Evolutionary conservation across 495 filamentous ascomycete genomes (phyloP).

Genomic region (Trichoderma asperelloides): DNA sequence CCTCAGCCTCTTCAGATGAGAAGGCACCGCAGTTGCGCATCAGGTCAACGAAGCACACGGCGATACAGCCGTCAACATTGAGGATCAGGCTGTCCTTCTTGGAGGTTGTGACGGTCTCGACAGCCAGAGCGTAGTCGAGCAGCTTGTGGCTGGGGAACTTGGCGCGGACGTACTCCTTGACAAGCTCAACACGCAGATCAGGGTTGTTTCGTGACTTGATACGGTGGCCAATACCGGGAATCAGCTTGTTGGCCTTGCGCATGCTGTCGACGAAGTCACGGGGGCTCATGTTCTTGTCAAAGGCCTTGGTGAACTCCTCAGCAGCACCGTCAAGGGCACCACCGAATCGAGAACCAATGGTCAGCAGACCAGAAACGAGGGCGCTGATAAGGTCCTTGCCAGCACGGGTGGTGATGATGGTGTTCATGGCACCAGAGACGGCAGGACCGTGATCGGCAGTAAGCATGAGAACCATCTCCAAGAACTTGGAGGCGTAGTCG

Average conservation of each 20-base stretch:
- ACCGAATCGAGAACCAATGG: constrained; percentile 96
- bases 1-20: constrained; percentile 70
- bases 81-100: constrained; percentile 99
- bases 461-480: constrained; percentile 99
- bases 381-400: constrained; percentile 97
- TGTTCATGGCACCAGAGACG: constrained; percentile 99
- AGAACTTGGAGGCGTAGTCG: constrained; percentile 92
- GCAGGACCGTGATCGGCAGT: constrained; percentile 98
- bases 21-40: constrained; percentile 98
- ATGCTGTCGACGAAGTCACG: constrained; percentile 98
- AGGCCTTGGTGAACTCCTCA: constrained; percentile 96
- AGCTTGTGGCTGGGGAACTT: constrained; percentile 95
- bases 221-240: constrained; percentile 96
- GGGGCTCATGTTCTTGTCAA: constrained; percentile 94
- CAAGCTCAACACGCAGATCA: constrained; percentile 96
- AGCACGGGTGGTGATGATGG: constrained; percentile 97
- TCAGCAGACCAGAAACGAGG: constrained; percentile 91
- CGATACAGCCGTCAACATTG: constrained; percentile 96
- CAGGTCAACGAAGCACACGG: constrained; percentile 97
- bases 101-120: constrained; percentile 94
- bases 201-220: constrained; percentile 99
- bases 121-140: constrained; percentile 95
- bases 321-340: constrained; percentile 96
- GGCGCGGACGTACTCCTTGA: constrained; percentile 97
- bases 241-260: constrained; percentile 99